Evolutionary conservation across 106 monocot genomes (phyloP).

Genomic region (Xerophyta viscosa): DNA sequence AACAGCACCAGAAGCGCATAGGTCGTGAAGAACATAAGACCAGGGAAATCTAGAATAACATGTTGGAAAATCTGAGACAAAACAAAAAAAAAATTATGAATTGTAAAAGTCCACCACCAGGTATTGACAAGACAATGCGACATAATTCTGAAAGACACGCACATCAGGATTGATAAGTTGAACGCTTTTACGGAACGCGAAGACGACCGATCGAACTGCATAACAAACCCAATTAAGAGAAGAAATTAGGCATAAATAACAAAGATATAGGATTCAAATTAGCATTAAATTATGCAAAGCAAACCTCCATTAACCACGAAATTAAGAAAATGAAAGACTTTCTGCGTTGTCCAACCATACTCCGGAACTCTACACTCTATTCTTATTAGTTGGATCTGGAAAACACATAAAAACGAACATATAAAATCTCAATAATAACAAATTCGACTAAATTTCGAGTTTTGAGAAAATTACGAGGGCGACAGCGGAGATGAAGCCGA

Average conservation of each 20-base stretch:
- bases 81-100: neutral
- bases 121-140: neutral
- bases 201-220: conserved; percentile 77
- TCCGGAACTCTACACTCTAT: conserved; percentile 98
- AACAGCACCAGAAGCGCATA: conserved; percentile 84
- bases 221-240: neutral
- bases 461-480: conserved; percentile 25
- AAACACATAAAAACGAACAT: neutral
- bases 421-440: neutral
- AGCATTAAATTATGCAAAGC: neutral
- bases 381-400: conserved; percentile 82
- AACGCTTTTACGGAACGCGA: conserved; percentile 55
- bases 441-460: no score
- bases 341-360: conserved; percentile 98
- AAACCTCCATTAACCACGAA: conserved; percentile 80
- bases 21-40: conserved; percentile 88
- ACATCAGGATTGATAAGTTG: conserved; percentile 70
- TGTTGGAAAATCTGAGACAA: conserved; percentile 66
- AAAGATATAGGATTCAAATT: neutral
- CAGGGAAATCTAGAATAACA: conserved; percentile 77
- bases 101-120: neutral
- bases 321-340: conserved; percentile 92
- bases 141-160: neutral
- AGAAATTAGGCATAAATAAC: neutral
- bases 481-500: conserved; percentile 7